Conservation (phyloP, 805 yeast species). For the Cyberlindnera subsufficiens region DNA sequence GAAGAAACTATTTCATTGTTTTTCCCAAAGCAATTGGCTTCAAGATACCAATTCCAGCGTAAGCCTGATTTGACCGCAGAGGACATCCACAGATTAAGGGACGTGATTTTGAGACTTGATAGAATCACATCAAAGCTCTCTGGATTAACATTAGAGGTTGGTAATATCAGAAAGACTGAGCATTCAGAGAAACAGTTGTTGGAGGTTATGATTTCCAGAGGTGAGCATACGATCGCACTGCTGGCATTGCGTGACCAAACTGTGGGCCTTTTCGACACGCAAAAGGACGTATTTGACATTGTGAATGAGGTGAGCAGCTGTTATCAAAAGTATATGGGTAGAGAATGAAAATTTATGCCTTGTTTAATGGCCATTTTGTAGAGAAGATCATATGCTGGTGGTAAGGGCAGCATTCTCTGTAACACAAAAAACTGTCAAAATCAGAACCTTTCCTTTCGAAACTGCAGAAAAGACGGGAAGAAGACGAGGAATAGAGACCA, state of each 20-base stretch:
- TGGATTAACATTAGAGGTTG: constrained; percentile 30
- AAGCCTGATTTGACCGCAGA: constrained; percentile 32
- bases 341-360: neutral
- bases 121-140: constrained; percentile 44
- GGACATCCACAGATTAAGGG: constrained; percentile 44
- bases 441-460: neutral
- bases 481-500: too few species aligned
- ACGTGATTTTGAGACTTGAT: constrained; percentile 53
- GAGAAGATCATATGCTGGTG: too few species aligned
- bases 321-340: constrained; percentile 1
- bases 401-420: too few species aligned
- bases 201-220: constrained; percentile 62
- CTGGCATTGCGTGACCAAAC: constrained; percentile 37
- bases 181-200: constrained; percentile 40
- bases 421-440: neutral
- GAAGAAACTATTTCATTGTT: constrained; percentile 81
- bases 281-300: constrained; percentile 15
- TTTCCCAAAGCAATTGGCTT: constrained; percentile 59
- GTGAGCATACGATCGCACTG: constrained; percentile 52
- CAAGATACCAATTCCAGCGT: constrained; percentile 47
- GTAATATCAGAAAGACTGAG: constrained; percentile 31
- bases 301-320: constrained; percentile 13
- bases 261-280: constrained; percentile 17
- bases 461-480: too few species aligned
- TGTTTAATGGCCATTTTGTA: too few species aligned